phyloP scores from a whole-genome alignment of 192 early-diverging fungal species.

The Coemansia sp. region DNA sequence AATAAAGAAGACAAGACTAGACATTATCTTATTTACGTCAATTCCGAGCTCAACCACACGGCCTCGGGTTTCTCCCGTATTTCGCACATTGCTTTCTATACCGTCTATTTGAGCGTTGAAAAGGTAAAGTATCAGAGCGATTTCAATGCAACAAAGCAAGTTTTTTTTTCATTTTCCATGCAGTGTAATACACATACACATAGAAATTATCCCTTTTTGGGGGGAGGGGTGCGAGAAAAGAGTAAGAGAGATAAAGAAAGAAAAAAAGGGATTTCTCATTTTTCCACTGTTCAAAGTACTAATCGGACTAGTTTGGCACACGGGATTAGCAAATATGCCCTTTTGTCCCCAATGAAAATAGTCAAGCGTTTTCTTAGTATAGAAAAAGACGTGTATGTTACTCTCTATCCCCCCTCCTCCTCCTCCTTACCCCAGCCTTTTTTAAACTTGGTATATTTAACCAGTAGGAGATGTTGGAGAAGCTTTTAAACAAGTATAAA shows the following conservation, averaged over 20 bases:
- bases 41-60: too few relatives aligned
- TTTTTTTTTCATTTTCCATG: too few relatives aligned
- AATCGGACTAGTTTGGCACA: background rate
- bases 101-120: too few relatives aligned
- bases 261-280: background rate
- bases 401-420: background rate
- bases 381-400: background rate
- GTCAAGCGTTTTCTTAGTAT: background rate
- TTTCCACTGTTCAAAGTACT: background rate
- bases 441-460: too few relatives aligned
- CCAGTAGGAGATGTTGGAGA: background rate
- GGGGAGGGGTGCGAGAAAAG: background rate
- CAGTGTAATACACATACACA: too few relatives aligned
- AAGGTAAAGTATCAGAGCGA: too few relatives aligned
- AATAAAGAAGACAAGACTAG: too few relatives aligned
- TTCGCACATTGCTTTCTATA: too few relatives aligned
- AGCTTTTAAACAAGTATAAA: background rate
- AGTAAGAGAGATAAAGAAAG: background rate
- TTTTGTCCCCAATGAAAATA: too few relatives aligned
- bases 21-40: too few relatives aligned
- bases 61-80: too few relatives aligned
- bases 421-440: background rate
- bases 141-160: too few relatives aligned
- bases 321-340: background rate
- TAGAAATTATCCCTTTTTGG: background rate